Base-by-base conservation (phyloP, 441 rosid species). In the Gossypium laxum region DNA sequence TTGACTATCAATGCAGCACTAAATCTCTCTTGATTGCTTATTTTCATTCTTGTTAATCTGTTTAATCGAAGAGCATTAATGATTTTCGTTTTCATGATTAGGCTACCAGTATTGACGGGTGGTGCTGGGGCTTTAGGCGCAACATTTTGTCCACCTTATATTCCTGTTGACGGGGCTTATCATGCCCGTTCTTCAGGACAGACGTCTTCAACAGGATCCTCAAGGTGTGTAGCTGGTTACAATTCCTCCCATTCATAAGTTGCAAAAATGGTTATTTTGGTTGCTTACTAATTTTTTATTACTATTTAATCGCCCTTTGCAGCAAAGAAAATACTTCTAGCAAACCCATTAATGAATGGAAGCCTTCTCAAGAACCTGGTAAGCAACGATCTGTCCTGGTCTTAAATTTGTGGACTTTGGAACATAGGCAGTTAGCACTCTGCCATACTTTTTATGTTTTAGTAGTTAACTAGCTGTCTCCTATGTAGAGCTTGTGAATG, bases 41-140 rank as follows among this genome's bases (percentile, higher is more conserved):
- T 57, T 2, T 2, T 57, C 38, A 24, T 41, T 14, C 22, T 5
- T 22, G 52, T 14, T 63, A 2, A 45, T 19, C 28, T 63, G 52
- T 68, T 8, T 14, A 14, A 7, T 15, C n/a, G 1, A 17, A 59
- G 19, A 15, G 7, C 28, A 15, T 5, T 67, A 54, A 48, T 50
- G 4, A 26, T 58, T 30, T 32, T 72, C 11, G 18, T 45, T 19
- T 54, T 74, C 70, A 60, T 82, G 73, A 73, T 68, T 77, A 93
- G 98, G 98, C 76, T 93, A 63, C 97, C 97, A 38, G 85, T 93
- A 80, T 73, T 93, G 60, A 77, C 97, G 30, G 91, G 96, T 74
- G 89, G 95, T 50, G 84, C 95, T 0, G 96, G 97, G 77, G 89
- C 92, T 67, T 78, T 93, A 73, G 93, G 93, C 56, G 86, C 90